Evolutionary conservation across 441 rosid species (phyloP).

Genomic region (Croton setiger): DNA sequence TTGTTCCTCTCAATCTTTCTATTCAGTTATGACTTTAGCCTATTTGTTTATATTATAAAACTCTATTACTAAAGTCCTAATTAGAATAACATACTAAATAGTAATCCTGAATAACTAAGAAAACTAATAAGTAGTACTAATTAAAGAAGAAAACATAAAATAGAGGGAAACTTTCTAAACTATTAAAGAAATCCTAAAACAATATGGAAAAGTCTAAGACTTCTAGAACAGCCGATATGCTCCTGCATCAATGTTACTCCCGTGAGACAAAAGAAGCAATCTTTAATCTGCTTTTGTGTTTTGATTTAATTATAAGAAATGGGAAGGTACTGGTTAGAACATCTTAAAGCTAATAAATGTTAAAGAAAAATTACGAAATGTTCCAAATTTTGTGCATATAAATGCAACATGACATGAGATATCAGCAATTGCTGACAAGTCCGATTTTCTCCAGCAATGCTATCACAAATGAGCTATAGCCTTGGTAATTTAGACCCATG

Average conservation of each 20-base stretch:
- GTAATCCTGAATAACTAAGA: too few relatives aligned
- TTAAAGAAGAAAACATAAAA: too few relatives aligned
- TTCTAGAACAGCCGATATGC: too few relatives aligned
- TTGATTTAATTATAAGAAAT: background rate
- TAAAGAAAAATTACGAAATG: background rate
- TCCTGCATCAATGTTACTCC: background rate
- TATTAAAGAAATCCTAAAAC: too few relatives aligned
- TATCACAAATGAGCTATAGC: background rate
- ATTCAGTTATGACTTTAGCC: too few relatives aligned
- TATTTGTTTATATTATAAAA: too few relatives aligned
- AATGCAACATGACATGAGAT: background rate
- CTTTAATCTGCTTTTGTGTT: background rate
- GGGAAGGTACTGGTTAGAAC: background rate
- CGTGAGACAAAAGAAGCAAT: background rate
- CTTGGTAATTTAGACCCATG: slow-evolving; percentile 5
- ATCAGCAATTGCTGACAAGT: background rate
- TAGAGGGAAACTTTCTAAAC: too few relatives aligned
- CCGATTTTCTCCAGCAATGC: background rate
- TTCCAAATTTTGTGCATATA: background rate
- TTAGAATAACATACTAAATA: too few relatives aligned
- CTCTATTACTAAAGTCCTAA: too few relatives aligned
- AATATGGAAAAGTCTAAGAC: too few relatives aligned
- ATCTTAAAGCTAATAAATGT: background rate
- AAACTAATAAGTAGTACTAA: too few relatives aligned
- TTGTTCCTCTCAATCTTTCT: too few relatives aligned